phyloP scores from a whole-genome alignment of 2,329 filamentous ascomycete species.

The Chaetomiaceae sp. region DNA sequence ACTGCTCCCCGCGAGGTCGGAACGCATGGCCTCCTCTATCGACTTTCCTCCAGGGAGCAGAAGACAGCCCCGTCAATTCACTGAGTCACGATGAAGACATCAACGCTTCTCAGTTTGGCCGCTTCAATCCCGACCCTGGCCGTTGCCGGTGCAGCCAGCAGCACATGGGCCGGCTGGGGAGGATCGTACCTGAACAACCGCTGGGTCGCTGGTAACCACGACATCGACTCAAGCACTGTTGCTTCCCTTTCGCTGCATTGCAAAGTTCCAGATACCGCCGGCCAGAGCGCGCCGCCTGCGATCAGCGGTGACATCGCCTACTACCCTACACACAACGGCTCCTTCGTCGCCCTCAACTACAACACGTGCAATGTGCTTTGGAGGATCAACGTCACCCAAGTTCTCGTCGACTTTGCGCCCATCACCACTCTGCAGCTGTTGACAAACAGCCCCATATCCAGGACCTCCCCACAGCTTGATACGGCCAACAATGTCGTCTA shows the following conservation, averaged over 20 bases:
- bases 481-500: slow-evolving; percentile 24
- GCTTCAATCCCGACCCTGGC: neutral
- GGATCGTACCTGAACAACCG: neutral
- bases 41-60: neutral
- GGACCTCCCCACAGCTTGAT: slow-evolving; percentile 20
- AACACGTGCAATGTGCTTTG: slow-evolving; percentile 24
- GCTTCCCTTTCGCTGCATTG: neutral
- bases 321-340: slow-evolving; percentile 29
- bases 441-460: neutral
- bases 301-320: slow-evolving; percentile 20
- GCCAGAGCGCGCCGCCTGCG: neutral
- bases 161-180: neutral
- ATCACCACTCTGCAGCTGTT: neutral
- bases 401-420: slow-evolving; percentile 18
- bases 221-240: neutral
- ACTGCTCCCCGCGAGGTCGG: neutral
- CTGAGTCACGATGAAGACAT: neutral
- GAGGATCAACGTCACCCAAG: slow-evolving; percentile 26
- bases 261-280: neutral
- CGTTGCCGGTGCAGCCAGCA: neutral
- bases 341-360: slow-evolving; percentile 30
- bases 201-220: neutral
- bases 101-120: no score
- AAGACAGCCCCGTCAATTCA: neutral
- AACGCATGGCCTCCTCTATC: neutral